Conservation (phyloP, 345 rosid genomes). For the Hibiscus syriacus region DNA sequence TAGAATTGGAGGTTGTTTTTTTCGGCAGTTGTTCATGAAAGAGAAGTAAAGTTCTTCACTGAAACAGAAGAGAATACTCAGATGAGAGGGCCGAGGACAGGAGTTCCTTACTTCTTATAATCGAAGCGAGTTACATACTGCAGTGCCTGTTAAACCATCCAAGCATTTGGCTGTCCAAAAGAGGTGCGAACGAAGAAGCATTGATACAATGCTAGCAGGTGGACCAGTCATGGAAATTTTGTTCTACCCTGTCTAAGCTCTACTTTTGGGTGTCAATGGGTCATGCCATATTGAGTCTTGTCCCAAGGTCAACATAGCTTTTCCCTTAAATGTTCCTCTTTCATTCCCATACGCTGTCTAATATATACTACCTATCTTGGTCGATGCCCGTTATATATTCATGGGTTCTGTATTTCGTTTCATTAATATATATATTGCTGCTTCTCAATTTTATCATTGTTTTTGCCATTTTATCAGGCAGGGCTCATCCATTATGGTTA, state of each 20-base stretch:
- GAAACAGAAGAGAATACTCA: constrained; percentile 99
- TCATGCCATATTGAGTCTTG: neutral
- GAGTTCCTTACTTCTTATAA: constrained; percentile 93
- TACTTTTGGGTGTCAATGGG: neutral
- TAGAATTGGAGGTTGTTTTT: neutral
- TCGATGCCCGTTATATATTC: neutral
- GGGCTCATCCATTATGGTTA: neutral
- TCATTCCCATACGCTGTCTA: neutral
- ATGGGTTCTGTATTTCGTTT: neutral
- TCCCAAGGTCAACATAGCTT: neutral
- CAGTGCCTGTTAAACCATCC: neutral
- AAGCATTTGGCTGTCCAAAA: neutral
- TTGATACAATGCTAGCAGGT: neutral
- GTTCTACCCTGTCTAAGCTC: neutral
- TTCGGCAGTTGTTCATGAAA: constrained; percentile 46
- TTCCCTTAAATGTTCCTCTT: neutral
- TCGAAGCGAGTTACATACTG: neutral
- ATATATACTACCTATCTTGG: neutral
- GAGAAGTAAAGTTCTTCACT: constrained; percentile 95
- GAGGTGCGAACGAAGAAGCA: neutral
- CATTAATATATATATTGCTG: neutral
- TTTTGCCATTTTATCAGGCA: neutral
- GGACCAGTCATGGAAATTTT: neutral
- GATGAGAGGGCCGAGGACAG: constrained; percentile 99
- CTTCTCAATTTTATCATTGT: neutral